Percentiles rank a stretch among this genome's conserved stretches.
phyloP scores from a whole-genome alignment of 805 yeast species.

The Candida tammaniensis region DNA sequence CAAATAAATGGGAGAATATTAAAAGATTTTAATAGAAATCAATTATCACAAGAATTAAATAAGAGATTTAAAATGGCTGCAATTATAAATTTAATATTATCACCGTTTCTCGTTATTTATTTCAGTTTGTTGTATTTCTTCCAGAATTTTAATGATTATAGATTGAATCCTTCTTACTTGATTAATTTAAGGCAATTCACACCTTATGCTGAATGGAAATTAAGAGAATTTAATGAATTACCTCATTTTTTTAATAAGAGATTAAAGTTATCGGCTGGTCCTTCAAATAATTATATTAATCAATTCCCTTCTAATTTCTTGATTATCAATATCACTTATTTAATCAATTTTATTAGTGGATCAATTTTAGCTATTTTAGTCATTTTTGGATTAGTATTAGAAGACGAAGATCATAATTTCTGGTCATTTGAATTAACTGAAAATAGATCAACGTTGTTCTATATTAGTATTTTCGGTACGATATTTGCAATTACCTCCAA shows the following conservation, averaged over 20 bases:
- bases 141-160: constrained; percentile 89
- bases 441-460: constrained; percentile 80
- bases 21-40: constrained; percentile 65
- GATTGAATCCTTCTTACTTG: constrained; percentile 79
- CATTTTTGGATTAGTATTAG: constrained; percentile 64
- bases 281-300: constrained; percentile 80
- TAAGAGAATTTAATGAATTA: constrained; percentile 90
- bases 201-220: constrained; percentile 92
- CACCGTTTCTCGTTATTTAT: constrained; percentile 85
- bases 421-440: constrained; percentile 84
- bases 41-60: constrained; percentile 64
- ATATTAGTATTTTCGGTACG: constrained; percentile 85
- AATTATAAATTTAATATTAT: constrained; percentile 69
- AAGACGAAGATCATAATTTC: constrained; percentile 76
- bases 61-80: constrained; percentile 89
- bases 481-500: constrained; percentile 76
- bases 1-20: constrained; percentile 71
- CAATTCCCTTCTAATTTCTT: constrained; percentile 83
- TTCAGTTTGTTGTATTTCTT: constrained; percentile 82
- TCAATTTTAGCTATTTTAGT: constrained; percentile 82
- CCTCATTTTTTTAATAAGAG: constrained; percentile 85
- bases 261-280: constrained; percentile 68
- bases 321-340: constrained; percentile 33
- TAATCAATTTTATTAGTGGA: constrained; percentile 67
- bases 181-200: constrained; percentile 77